Percentiles rank a stretch among this genome's conserved stretches.
Conservation (phyloP, 805 yeast genomes). For the Yarrowia yakushimensis region DNA sequence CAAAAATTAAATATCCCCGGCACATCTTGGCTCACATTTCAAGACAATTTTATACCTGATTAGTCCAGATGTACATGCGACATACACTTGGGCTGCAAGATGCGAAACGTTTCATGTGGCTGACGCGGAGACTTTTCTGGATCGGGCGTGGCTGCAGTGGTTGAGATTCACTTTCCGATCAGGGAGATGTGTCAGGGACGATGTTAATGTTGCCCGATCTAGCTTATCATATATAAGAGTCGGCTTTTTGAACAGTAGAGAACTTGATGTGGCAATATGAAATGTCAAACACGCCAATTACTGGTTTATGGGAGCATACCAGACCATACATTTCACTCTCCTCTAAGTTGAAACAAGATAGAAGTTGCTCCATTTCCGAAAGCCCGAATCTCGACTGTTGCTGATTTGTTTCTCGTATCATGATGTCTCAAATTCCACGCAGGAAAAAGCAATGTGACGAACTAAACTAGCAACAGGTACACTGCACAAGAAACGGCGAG, state of each 20-base stretch:
- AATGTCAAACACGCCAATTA: too few relatives aligned
- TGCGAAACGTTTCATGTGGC: background rate
- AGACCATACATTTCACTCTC: too few relatives aligned
- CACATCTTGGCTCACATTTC: background rate
- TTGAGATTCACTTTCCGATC: too few relatives aligned
- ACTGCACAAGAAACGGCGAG: background rate
- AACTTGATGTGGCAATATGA: too few relatives aligned
- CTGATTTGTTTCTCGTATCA: background rate
- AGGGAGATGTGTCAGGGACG: too few relatives aligned
- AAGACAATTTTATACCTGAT: background rate
- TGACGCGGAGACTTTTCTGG: background rate
- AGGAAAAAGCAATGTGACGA: background rate
- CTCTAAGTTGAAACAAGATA: too few relatives aligned
- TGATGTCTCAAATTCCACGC: background rate
- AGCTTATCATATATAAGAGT: too few relatives aligned
- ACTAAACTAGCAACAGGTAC: background rate
- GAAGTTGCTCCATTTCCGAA: too few relatives aligned
- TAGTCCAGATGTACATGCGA: background rate
- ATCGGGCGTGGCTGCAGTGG: background rate
- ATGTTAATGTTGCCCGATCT: too few relatives aligned
- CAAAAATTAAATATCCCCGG: background rate
- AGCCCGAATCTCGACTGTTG: too few relatives aligned
- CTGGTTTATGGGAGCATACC: too few relatives aligned
- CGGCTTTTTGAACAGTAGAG: too few relatives aligned
- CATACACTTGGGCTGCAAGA: background rate